Evolutionary conservation across 257 asterid genomes (phyloP).

Genomic region (Ocimum tenuiflorum): DNA sequence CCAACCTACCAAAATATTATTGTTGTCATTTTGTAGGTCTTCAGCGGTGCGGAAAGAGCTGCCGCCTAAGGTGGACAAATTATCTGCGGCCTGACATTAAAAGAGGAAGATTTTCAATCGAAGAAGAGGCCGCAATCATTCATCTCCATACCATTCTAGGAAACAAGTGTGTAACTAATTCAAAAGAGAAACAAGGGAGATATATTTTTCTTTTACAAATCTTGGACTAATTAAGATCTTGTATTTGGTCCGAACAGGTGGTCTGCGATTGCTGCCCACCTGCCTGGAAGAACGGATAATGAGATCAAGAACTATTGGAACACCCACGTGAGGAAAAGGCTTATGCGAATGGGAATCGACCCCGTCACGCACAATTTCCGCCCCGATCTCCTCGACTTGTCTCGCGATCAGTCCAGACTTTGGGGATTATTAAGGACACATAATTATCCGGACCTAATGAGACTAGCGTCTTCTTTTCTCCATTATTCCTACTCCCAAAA

Average conservation of each 20-base stretch:
- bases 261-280: constrained; percentile 62
- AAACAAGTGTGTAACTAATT: constrained; percentile 40
- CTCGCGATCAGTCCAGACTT: no score
- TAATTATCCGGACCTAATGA: constrained; percentile 33
- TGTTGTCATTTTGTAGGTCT: constrained; percentile 27
- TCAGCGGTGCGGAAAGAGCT: constrained; percentile 73
- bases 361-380: no score
- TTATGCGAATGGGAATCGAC: neutral
- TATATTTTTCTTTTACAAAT: neutral
- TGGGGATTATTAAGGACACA: neutral
- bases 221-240: no score
- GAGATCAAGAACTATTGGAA: constrained; percentile 75
- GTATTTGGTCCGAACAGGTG: constrained; percentile 29
- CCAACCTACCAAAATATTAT: no score
- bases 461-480: no score
- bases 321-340: constrained; percentile 54
- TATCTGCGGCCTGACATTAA: constrained; percentile 65
- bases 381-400: no score
- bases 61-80: constrained; percentile 66
- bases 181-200: no score
- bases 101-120: constrained; percentile 57
- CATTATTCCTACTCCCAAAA: constrained; percentile 22
- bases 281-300: constrained; percentile 68
- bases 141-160: constrained; percentile 62
- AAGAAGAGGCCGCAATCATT: constrained; percentile 62